Conservation (phyloP, 192 early-diverging fungal species). For the Entophlyctis luteolus region DNA sequence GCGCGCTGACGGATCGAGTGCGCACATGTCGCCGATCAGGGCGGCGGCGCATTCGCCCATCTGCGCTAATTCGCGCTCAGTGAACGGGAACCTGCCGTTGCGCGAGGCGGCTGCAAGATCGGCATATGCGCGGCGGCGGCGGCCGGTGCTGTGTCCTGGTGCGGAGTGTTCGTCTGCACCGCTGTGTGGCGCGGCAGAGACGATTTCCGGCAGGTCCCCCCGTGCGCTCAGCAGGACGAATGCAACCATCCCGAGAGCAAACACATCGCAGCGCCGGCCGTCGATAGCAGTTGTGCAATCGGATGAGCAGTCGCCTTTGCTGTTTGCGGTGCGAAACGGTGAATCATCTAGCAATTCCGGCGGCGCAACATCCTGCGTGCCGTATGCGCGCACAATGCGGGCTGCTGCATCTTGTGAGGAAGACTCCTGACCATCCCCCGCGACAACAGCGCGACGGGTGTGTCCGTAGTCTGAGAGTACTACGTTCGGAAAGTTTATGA, state of each 20-base stretch:
- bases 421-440: no score
- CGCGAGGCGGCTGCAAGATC: neutral
- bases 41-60: neutral
- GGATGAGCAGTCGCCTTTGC: neutral
- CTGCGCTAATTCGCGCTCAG: neutral
- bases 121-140: neutral
- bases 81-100: neutral
- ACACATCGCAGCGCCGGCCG: slow-evolving; percentile 17
- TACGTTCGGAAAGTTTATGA: neutral
- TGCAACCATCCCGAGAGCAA: slow-evolving; percentile 21
- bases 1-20: neutral
- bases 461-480: slow-evolving; percentile 21
- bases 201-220: slow-evolving; percentile 5
- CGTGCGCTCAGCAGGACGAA: slow-evolving; percentile 8
- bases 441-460: neutral
- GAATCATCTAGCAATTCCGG: slow-evolving; percentile 14
- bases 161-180: neutral
- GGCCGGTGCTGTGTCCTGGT: neutral
- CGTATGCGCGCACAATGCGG: neutral
- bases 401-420: neutral
- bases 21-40: slow-evolving; percentile 10
- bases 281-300: neutral
- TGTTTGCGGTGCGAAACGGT: neutral
- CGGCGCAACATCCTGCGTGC: slow-evolving; percentile 18
- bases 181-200: no score